Conservation (phyloP, 1,284 basidiomycete species). For the Sanghuangporus sanghuang region DNA sequence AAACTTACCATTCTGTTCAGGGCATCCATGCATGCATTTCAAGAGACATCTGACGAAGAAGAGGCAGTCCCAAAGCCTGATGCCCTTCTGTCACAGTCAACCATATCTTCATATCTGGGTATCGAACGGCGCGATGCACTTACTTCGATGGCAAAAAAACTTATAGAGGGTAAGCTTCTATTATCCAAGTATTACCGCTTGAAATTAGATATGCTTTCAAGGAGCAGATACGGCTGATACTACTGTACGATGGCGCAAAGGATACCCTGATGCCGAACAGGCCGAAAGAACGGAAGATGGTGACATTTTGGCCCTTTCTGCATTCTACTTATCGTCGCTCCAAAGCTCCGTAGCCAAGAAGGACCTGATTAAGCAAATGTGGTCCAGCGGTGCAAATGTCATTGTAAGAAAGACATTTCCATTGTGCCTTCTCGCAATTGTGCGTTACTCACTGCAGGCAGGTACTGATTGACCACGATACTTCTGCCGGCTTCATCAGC, state of each 20-base stretch:
- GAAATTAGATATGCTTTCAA: constrained; percentile 24
- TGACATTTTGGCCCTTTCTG: constrained; percentile 73
- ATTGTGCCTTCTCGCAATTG: constrained; percentile 10
- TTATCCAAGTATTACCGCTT: background rate
- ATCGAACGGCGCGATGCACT: constrained; percentile 72
- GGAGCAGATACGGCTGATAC: constrained; percentile 43
- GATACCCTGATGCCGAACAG: constrained; percentile 44
- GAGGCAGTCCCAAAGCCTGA: constrained; percentile 28
- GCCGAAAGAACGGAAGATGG: constrained; percentile 34
- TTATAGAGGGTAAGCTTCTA: constrained; percentile 43
- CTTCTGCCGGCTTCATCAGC: constrained; percentile 70
- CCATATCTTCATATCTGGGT: constrained; percentile 53
- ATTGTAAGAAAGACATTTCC: constrained; percentile 47
- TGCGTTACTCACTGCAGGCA: constrained; percentile 27
- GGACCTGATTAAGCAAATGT: constrained; percentile 75
- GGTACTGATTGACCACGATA: constrained; percentile 86
- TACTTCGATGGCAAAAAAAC: constrained; percentile 55
- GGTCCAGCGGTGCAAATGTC: constrained; percentile 82
- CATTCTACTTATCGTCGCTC: constrained; percentile 79
- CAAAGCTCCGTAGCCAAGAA: constrained; percentile 59
- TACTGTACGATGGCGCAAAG: constrained; percentile 49
- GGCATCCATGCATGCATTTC: constrained; percentile 65
- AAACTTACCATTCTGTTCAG: constrained; percentile 29
- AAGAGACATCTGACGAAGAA: constrained; percentile 27
- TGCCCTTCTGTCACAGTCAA: constrained; percentile 41